Evolutionary conservation across 2,329 filamentous ascomycete species (phyloP).

Genomic region (Fusarium scirpi): DNA sequence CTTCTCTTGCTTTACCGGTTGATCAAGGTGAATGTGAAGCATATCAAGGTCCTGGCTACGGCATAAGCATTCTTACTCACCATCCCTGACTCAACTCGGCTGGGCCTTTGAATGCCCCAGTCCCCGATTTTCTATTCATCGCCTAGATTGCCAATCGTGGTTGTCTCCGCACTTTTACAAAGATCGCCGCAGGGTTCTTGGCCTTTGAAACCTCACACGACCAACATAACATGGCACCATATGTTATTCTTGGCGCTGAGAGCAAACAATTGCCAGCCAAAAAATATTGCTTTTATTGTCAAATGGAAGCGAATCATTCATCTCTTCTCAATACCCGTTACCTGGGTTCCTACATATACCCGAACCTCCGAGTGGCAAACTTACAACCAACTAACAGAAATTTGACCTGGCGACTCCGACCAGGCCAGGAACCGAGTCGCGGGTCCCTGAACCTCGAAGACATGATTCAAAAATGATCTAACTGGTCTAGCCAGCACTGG

Average conservation of each 20-base stretch:
- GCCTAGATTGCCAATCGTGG: background rate
- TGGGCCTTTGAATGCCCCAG: background rate
- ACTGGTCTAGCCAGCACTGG: background rate
- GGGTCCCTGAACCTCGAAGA: background rate
- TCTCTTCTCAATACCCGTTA: background rate
- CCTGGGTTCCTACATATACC: background rate
- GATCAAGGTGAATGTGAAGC: background rate
- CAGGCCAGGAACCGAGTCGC: slow-evolving; percentile 4
- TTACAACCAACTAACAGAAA: slow-evolving; percentile 1
- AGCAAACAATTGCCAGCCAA: background rate
- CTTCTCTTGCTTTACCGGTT: too few species aligned
- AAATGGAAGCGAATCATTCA: background rate
- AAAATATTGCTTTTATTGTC: background rate
- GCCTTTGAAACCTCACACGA: background rate
- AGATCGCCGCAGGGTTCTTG: slow-evolving; percentile 20
- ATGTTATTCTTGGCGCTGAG: background rate
- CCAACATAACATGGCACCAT: background rate
- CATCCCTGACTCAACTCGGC: slow-evolving; percentile 6
- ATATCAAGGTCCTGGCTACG: background rate
- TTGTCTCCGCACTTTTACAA: slow-evolving; percentile 10
- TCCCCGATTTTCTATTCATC: background rate
- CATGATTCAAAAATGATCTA: slow-evolving; percentile 6
- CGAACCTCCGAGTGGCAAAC: background rate
- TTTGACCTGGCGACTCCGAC: background rate
- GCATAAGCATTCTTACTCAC: background rate